Percentiles rank a stretch among this genome's conserved stretches.
phyloP scores from a whole-genome alignment of 2,329 filamentous ascomycete genomes.

The Ophiocordyceps camponoti-rufipedis region DNA sequence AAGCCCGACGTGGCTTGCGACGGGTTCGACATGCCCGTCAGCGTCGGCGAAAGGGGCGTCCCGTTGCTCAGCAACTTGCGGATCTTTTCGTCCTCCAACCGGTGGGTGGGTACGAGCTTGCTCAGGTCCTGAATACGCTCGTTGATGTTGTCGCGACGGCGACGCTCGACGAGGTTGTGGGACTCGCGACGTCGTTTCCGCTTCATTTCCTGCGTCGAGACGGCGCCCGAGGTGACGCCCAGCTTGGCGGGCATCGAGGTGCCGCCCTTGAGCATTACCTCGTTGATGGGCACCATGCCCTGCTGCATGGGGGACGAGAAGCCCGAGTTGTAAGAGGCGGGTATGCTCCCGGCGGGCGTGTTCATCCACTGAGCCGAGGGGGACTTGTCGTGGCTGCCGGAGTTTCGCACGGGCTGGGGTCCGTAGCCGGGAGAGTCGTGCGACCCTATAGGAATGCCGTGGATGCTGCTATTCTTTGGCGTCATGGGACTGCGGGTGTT shows the following conservation, averaged over 20 bases:
- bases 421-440: conserved; percentile 55
- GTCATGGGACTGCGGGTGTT: conserved; percentile 67
- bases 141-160: conserved; percentile 94
- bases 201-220: conserved; percentile 85
- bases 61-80: conserved; percentile 89
- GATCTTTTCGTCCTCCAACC: conserved; percentile 92
- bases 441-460: conserved; percentile 47
- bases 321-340: conserved; percentile 76
- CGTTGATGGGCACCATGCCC: conserved; percentile 61
- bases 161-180: conserved; percentile 89
- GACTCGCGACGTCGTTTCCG: conserved; percentile 79
- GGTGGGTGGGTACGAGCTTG: conserved; percentile 77
- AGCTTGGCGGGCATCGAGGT: conserved; percentile 85
- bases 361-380: conserved; percentile 82
- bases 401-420: conserved; percentile 59
- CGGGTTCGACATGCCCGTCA: conserved; percentile 51
- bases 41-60: conserved; percentile 69
- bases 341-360: conserved; percentile 58
- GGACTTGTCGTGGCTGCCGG: conserved; percentile 58
- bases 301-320: conserved; percentile 66
- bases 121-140: conserved; percentile 95
- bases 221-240: conserved; percentile 27
- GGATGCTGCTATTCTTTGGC: conserved; percentile 65
- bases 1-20: conserved; percentile 70
- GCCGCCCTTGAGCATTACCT: conserved; percentile 74